Percentiles rank a stretch among this genome's conserved stretches.
Conservation (phyloP, 1,284 basidiomycete species). For the Melanopsichium pennsylvanicum region DNA sequence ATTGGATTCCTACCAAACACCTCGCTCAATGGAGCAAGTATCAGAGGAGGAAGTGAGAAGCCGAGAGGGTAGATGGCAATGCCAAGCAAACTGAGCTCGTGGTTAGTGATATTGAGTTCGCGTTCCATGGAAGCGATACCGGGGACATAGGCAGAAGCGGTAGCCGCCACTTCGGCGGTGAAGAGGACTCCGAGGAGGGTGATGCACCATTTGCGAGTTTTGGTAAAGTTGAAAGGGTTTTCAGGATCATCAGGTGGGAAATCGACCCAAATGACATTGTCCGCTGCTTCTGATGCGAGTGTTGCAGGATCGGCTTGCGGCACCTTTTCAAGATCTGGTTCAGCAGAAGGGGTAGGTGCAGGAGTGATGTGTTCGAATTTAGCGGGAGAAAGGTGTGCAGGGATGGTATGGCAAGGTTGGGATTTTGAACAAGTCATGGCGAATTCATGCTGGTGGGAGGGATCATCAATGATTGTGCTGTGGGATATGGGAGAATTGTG, state of each 20-base stretch:
- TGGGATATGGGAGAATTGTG: conserved; percentile 15
- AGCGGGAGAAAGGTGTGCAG: not conserved
- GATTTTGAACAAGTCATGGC: not conserved
- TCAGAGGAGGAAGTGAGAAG: conserved; percentile 76
- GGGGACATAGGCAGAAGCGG: conserved; percentile 71
- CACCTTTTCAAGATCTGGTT: conserved; percentile 29
- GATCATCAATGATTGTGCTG: conserved; percentile 19
- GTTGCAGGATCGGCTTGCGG: conserved; percentile 10
- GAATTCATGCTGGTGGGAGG: not conserved
- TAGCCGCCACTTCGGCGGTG: conserved; percentile 69
- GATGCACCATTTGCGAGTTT: conserved; percentile 72
- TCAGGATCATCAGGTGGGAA: conserved; percentile 69
- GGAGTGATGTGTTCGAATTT: not conserved
- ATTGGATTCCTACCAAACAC: conserved; percentile 78
- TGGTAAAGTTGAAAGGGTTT: conserved; percentile 72
- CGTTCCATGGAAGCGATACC: conserved; percentile 73
- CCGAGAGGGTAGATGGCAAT: conserved; percentile 70
- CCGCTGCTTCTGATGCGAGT: not conserved
- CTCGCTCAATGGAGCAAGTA: conserved; percentile 75
- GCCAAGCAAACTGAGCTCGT: conserved; percentile 74
- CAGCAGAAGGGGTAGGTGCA: not conserved
- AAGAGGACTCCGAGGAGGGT: conserved; percentile 72
- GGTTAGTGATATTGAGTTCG: conserved; percentile 73
- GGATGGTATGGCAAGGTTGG: not conserved
- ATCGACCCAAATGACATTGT: conserved; percentile 70